Percentiles rank a stretch among this genome's conserved stretches.
Evolutionary conservation across 2,329 filamentous ascomycete genomes (phyloP).

Genomic region (Bipolaris bicolor): DNA sequence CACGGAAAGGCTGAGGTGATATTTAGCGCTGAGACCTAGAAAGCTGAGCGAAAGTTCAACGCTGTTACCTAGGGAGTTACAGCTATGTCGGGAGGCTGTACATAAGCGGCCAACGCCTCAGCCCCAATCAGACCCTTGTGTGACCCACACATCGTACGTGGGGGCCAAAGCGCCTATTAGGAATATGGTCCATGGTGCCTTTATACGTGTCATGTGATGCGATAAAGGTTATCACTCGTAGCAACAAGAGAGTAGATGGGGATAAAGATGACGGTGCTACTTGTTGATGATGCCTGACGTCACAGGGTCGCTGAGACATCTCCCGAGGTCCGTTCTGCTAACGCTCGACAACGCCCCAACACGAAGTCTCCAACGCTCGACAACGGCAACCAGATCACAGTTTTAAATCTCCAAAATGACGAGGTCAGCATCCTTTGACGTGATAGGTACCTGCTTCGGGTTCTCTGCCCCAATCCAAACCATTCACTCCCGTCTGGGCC

Average conservation of each 20-base stretch:
- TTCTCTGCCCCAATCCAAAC: constrained; percentile 26
- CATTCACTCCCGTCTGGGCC: constrained; percentile 25
- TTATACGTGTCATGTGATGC: background rate
- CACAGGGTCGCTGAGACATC: constrained; percentile 8
- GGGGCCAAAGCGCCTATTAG: constrained; percentile 6
- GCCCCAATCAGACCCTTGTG: constrained; percentile 1
- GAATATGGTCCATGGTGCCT: background rate
- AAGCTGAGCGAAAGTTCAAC: constrained; percentile 10
- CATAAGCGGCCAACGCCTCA: constrained; percentile 2
- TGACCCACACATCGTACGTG: constrained; percentile 9
- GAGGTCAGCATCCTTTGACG: constrained; percentile 33
- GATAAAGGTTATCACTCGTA: background rate
- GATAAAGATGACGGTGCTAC: background rate
- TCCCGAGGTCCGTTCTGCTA: background rate
- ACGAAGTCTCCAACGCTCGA: background rate
- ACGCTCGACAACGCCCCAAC: background rate
- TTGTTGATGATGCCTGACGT: constrained; percentile 6
- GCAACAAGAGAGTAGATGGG: background rate
- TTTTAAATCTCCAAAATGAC: constrained; percentile 11
- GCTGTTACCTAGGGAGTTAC: constrained; percentile 12
- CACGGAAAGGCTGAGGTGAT: background rate
- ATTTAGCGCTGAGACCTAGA: background rate
- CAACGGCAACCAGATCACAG: background rate
- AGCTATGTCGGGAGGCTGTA: constrained; percentile 5
- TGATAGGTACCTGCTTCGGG: constrained; percentile 36